These are phyloP conservation scores for Ophiostoma perfectum DNA, from an alignment of 2,329 filamentous ascomycete genomes.

Conservation along the genomic window DNA sequence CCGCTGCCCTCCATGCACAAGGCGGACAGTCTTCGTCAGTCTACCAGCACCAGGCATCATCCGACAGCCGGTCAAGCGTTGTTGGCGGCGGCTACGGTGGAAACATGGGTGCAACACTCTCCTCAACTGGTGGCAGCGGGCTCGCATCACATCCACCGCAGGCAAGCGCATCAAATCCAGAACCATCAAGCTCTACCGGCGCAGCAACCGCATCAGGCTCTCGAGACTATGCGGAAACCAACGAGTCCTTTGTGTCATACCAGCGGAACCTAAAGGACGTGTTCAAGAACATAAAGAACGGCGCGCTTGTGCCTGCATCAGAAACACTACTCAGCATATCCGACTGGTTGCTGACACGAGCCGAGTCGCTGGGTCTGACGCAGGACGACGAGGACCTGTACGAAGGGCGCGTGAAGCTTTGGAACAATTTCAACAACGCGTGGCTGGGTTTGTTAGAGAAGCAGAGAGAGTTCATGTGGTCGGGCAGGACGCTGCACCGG, in stretches of 20 bases:
- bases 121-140: slow-evolving; percentile 31
- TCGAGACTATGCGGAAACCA: slow-evolving; percentile 31
- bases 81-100: slow-evolving; percentile 42
- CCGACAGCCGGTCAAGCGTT: slow-evolving; percentile 43
- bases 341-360: slow-evolving; percentile 52
- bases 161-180: neutral
- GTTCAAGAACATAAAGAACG: slow-evolving; percentile 63
- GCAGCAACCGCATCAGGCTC: slow-evolving; percentile 4
- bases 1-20: slow-evolving; percentile 43
- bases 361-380: slow-evolving; percentile 59
- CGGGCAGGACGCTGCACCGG: slow-evolving; percentile 51
- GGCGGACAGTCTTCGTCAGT: slow-evolving; percentile 42
- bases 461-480: slow-evolving; percentile 69
- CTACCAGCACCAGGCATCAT: slow-evolving; percentile 44
- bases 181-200: neutral
- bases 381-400: slow-evolving; percentile 75
- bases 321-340: slow-evolving; percentile 50
- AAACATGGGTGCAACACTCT: slow-evolving; percentile 38
- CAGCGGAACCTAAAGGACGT: slow-evolving; percentile 58
- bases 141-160: slow-evolving; percentile 34
- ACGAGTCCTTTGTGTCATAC: slow-evolving; percentile 64
- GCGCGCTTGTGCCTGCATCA: slow-evolving; percentile 45
- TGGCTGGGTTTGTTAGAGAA: slow-evolving; percentile 81
- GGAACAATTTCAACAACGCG: slow-evolving; percentile 90
- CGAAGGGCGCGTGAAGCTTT: slow-evolving; percentile 72